phyloP scores from a whole-genome alignment of 2,329 filamentous ascomycete species.

The Gnomoniopsis smithogilvyi region DNA sequence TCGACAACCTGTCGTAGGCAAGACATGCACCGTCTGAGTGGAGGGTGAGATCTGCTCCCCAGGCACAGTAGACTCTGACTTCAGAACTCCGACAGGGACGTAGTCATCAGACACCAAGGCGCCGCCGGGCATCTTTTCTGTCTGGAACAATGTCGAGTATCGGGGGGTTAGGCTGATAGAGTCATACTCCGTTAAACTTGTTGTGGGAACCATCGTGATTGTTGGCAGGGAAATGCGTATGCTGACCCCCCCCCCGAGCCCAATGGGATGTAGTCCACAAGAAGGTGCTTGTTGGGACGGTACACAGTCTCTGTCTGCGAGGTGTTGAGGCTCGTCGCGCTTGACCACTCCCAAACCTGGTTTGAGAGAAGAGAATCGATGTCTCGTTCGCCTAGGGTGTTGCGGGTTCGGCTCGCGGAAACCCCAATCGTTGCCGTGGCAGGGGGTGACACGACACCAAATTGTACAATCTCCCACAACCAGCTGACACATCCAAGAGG shows the following conservation, averaged over 20 bases:
- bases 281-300: not conserved
- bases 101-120: conserved; percentile 28
- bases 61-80: conserved; percentile 28
- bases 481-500: conserved; percentile 2
- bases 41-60: conserved; percentile 24
- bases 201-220: not conserved
- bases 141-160: conserved; percentile 20
- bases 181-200: not conserved
- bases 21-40: not conserved
- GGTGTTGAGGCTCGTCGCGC: not conserved
- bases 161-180: not conserved
- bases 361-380: not conserved
- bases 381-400: not conserved
- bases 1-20: not conserved
- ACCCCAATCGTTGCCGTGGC: conserved; percentile 3
- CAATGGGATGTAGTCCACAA: not conserved
- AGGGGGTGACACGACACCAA: conserved; percentile 3
- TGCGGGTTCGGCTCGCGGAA: not conserved
- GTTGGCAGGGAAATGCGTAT: conserved; percentile 1
- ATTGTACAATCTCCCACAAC: conserved; percentile 1
- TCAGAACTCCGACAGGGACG: conserved; percentile 25
- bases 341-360: not conserved
- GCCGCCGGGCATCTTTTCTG: conserved; percentile 26
- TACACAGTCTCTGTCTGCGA: not conserved
- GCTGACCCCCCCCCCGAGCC: not conserved